These are phyloP conservation scores for Macrolepiota dolichaula DNA, from an alignment of 768 basidiomycete species.

Conservation along the genomic window DNA sequence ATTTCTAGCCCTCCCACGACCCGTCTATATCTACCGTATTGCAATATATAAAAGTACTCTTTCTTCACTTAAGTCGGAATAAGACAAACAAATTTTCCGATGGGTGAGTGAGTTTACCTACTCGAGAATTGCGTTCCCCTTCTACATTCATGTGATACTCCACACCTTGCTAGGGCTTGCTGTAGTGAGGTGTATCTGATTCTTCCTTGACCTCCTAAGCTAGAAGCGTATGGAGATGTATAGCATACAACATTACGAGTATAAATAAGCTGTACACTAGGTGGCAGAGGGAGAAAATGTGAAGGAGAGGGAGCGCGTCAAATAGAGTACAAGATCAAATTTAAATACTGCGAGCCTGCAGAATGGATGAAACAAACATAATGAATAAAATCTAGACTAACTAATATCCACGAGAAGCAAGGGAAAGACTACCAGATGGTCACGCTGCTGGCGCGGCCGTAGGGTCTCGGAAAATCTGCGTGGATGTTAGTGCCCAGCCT, in stretches of 20 bases:
- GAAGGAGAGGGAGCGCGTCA: not conserved
- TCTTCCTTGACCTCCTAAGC: not conserved
- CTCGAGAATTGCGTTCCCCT: too few species aligned
- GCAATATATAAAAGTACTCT: not conserved
- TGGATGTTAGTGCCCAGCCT: not conserved
- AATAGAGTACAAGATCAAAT: constrained; percentile 5
- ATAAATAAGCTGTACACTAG: constrained; percentile 12
- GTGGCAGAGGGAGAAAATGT: not conserved
- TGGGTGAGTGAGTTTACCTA: too few species aligned
- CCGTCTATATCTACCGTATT: not conserved
- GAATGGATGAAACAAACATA: constrained; percentile 12
- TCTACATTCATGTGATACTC: not conserved
- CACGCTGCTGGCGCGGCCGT: constrained; percentile 36
- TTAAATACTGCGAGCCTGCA: not conserved
- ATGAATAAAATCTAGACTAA: constrained; percentile 1
- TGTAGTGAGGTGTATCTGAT: too few species aligned
- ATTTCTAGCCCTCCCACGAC: not conserved
- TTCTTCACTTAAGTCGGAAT: too few species aligned
- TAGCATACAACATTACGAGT: constrained; percentile 18
- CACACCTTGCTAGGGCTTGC: too few species aligned
- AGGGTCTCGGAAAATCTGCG: constrained; percentile 47
- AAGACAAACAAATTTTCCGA: too few species aligned
- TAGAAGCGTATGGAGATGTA: not conserved
- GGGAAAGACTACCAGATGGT: constrained; percentile 1
- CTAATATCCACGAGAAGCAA: not conserved